Base-by-base conservation (phyloP, 2,329 filamentous ascomycete species). In the Aureobasidium sp. region DNA sequence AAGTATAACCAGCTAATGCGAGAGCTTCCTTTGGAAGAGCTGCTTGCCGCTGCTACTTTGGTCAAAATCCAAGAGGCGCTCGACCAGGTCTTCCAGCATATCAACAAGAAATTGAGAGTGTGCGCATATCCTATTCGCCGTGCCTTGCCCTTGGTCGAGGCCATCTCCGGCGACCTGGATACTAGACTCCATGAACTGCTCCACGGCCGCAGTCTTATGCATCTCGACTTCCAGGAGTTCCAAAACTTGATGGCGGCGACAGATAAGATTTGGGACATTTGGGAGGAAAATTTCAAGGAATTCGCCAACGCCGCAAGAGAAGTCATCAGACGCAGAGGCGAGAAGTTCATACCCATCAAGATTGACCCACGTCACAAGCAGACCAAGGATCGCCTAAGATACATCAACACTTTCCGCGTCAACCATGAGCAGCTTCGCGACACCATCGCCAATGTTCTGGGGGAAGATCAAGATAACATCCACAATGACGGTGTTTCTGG, bases 1-100 rank as follows among this genome's bases (percentile, higher is more conserved):
- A 96, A 96, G 74, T 99, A 97, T 79, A 99, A 99, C 72, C 90
- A 95, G 76, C 83, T 99, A 25, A 97, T 99, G 90, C 88, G 94
- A 64, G 95, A 99, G 72, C 97, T 99, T 65, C 94, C 94, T 0
- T 80, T 99, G 35, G 93, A 97, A 70, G 94, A 99, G 73, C 78
- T 99, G 29, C 82, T 96, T 19, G 96, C 94, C 17, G 92, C 94
- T 1, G 95, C 92, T 0, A 93, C 92, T 0, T 76, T 99, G 46
- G 79, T 86, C 68, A 96, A 96, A 74, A 85, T 95, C 2, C 86
- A 94, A 69, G 92, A 97, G 68, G 89, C 94, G 7, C 83, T 99
- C 64, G 83, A 87, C 46, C 84, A 92, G 68, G 96, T 99, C 64
- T 99, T 99, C 73, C 83, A 78, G 49, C 95, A 99, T 73, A 81